phyloP scores from a whole-genome alignment of 495 filamentous ascomycete species.

The Neurospora terricola region DNA sequence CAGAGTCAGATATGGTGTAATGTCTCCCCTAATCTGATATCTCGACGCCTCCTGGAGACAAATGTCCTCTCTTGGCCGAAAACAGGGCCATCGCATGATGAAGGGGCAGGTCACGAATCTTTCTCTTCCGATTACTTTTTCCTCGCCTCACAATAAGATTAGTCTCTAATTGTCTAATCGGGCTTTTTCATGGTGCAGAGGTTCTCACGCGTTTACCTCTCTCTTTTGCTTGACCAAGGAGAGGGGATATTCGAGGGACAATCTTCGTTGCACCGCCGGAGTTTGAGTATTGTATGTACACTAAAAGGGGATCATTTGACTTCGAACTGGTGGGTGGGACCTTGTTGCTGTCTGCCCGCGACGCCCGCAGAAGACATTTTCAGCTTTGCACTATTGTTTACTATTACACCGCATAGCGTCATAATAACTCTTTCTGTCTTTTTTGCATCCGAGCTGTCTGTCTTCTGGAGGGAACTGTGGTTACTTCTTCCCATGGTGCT shows the following conservation, averaged over 20 bases:
- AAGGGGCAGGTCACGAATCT: background rate
- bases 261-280: background rate
- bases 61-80: background rate
- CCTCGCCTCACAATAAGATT: background rate
- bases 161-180: background rate
- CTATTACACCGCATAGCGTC: background rate
- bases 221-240: background rate
- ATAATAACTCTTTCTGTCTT: constrained; percentile 1
- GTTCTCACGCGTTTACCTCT: background rate
- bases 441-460: background rate
- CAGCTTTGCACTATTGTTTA: background rate
- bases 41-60: background rate
- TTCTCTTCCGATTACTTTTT: background rate
- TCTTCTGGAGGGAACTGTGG: background rate
- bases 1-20: background rate
- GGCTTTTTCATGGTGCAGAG: background rate
- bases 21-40: background rate
- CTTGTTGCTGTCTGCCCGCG: background rate
- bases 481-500: background rate
- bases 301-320: background rate
- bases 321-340: background rate
- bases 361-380: background rate
- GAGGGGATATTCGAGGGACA: background rate
- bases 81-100: background rate
- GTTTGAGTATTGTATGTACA: background rate